These are phyloP conservation scores for Penicillium aurantiogriseum DNA, from an alignment of 2,329 filamentous ascomycete species.

Conservation along the genomic window DNA sequence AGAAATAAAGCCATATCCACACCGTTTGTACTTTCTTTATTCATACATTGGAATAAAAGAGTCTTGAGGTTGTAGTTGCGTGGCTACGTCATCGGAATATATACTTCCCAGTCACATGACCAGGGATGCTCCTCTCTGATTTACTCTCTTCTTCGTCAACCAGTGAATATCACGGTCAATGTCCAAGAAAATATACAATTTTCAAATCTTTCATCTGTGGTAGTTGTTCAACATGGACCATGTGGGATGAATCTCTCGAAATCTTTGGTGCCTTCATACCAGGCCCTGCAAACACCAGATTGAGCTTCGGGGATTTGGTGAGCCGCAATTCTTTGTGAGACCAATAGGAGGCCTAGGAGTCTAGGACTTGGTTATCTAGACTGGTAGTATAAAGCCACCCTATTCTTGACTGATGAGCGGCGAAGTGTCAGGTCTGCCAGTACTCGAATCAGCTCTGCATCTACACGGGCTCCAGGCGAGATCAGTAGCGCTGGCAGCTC, in stretches of 20 bases:
- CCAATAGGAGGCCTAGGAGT: neutral
- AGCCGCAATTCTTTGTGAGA: neutral
- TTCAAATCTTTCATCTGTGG: no score
- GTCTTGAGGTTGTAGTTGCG: neutral
- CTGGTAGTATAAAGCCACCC: neutral
- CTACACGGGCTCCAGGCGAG: neutral
- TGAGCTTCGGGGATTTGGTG: neutral
- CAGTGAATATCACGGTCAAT: no score
- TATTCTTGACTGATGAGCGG: neutral
- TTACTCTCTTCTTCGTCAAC: no score
- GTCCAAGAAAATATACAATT: neutral
- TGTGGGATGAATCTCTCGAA: neutral
- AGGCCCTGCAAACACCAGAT: neutral
- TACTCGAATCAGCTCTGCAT: neutral
- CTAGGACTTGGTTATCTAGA: neutral
- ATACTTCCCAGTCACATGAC: neutral
- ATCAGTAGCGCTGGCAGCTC: slow-evolving; percentile 10
- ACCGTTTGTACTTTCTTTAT: no score
- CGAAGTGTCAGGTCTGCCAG: neutral
- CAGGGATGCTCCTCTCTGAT: no score
- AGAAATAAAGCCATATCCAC: no score
- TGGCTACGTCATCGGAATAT: neutral
- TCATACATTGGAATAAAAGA: no score
- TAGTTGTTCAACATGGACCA: neutral
- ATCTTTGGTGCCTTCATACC: neutral